These are phyloP conservation scores for Gentiana macrophylla DNA, from an alignment of 257 asterid genomes.

Conservation along the genomic window DNA sequence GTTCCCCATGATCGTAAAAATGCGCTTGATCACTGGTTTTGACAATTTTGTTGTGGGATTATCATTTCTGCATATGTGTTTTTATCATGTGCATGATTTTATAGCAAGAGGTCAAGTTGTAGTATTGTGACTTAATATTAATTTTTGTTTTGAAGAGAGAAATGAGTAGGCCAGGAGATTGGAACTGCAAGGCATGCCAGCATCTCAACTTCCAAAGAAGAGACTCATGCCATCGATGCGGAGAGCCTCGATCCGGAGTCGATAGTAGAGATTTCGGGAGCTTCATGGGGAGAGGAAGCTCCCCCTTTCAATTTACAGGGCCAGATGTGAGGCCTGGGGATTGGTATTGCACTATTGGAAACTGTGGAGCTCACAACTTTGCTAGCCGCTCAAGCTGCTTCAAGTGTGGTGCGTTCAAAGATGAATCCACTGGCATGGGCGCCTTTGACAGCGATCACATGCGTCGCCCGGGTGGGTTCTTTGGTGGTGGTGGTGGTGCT, in stretches of 20 bases:
- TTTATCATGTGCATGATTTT: too few species aligned
- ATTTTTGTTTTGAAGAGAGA: conserved; percentile 2
- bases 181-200: conserved; percentile 98
- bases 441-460: conserved; percentile 37
- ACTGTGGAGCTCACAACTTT: conserved; percentile 95
- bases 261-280: conserved; percentile 31
- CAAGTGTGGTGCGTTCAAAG: conserved; percentile 89
- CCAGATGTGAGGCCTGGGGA: conserved; percentile 98
- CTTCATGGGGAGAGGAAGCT: conserved; percentile 32
- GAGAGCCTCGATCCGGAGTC: conserved; percentile 72
- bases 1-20: too few species aligned
- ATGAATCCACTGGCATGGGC: conserved; percentile 33
- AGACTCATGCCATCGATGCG: conserved; percentile 91
- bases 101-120: background rate
- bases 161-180: conserved; percentile 97
- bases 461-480: conserved; percentile 21
- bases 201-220: conserved; percentile 90
- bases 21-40: background rate
- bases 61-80: background rate
- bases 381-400: conserved; percentile 98
- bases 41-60: background rate
- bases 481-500: conserved; percentile 10
- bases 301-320: conserved; percentile 48
- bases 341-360: conserved; percentile 77
- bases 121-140: background rate